Conservation (phyloP, 1,284 basidiomycete species). For the Austropuccinia psidii region DNA sequence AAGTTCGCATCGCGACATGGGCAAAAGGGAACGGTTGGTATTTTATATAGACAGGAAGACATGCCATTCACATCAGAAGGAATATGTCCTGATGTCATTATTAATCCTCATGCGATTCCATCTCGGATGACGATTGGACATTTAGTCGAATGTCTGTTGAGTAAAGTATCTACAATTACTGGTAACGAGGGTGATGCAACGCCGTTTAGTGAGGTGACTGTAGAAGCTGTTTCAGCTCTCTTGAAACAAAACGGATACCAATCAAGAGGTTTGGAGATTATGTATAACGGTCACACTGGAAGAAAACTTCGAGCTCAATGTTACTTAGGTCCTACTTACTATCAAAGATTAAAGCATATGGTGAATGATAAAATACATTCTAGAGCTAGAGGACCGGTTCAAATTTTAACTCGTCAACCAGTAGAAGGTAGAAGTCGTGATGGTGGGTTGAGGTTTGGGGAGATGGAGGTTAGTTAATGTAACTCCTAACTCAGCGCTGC, state of each 20-base stretch:
- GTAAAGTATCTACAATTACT: slow-evolving; percentile 90
- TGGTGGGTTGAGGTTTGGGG: slow-evolving; percentile 97
- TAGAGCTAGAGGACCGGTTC: slow-evolving; percentile 89
- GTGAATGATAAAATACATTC: slow-evolving; percentile 99
- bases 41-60: slow-evolving; percentile 98
- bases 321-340: slow-evolving; percentile 97
- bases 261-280: slow-evolving; percentile 86
- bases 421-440: slow-evolving; percentile 99
- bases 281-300: slow-evolving; percentile 98
- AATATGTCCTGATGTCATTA: slow-evolving; percentile 91
- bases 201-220: slow-evolving; percentile 95
- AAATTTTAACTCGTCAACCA: slow-evolving; percentile 94
- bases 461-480: slow-evolving; percentile 69
- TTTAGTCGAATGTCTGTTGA: slow-evolving; percentile 94
- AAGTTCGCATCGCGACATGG: slow-evolving; percentile 99
- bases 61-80: slow-evolving; percentile 99
- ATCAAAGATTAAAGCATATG: slow-evolving; percentile 99
- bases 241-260: slow-evolving; percentile 81
- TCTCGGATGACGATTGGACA: slow-evolving; percentile 99
- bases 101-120: slow-evolving; percentile 98
- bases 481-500: no score
- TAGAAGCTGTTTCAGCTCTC: slow-evolving; percentile 82
- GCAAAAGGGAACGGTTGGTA: slow-evolving; percentile 98
- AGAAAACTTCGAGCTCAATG: slow-evolving; percentile 94
- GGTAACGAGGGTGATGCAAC: slow-evolving; percentile 97